Conservation (phyloP, 2,329 filamentous ascomycete genomes). For the Epichloe sibirici region DNA sequence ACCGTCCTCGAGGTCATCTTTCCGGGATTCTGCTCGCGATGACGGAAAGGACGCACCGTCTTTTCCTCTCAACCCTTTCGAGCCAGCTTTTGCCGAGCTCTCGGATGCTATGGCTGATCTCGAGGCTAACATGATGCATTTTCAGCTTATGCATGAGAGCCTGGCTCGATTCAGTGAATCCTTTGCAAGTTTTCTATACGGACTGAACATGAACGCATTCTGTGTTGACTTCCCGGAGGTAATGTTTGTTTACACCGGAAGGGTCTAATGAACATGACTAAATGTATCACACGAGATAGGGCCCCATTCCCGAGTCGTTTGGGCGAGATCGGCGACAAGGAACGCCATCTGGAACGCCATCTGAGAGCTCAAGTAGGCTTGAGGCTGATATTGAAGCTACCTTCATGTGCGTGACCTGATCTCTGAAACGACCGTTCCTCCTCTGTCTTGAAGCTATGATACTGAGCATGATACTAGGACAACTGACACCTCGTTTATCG, state of each 20-base stretch:
- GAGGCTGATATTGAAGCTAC: slow-evolving; percentile 59
- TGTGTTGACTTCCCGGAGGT: slow-evolving; percentile 97
- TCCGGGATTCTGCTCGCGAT: slow-evolving; percentile 61
- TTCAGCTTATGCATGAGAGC: slow-evolving; percentile 94
- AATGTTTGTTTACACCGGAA: slow-evolving; percentile 6
- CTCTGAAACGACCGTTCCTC: not conserved
- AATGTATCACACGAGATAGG: slow-evolving; percentile 33
- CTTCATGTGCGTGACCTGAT: slow-evolving; percentile 53
- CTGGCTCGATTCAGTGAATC: slow-evolving; percentile 87
- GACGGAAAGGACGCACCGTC: slow-evolving; percentile 37
- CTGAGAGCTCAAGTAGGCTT: slow-evolving; percentile 12
- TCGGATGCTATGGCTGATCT: slow-evolving; percentile 90
- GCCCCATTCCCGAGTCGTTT: slow-evolving; percentile 76
- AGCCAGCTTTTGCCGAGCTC: slow-evolving; percentile 85
- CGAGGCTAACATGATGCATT: slow-evolving; percentile 94
- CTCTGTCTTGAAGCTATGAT: slow-evolving; percentile 7
- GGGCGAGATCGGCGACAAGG: slow-evolving; percentile 49
- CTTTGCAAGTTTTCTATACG: slow-evolving; percentile 91
- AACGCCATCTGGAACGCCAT: slow-evolving; percentile 37
- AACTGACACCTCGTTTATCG: slow-evolving; percentile 82
- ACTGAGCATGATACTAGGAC: slow-evolving; percentile 43
- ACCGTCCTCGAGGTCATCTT: slow-evolving; percentile 76
- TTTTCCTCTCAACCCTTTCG: slow-evolving; percentile 68
- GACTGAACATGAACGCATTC: slow-evolving; percentile 97
- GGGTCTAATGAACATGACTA: not conserved